Percentiles rank a stretch among this genome's conserved stretches.
These are phyloP conservation scores for Backusella westeae DNA, from an alignment of 192 early-diverging fungal species.

Conservation along the genomic window DNA sequence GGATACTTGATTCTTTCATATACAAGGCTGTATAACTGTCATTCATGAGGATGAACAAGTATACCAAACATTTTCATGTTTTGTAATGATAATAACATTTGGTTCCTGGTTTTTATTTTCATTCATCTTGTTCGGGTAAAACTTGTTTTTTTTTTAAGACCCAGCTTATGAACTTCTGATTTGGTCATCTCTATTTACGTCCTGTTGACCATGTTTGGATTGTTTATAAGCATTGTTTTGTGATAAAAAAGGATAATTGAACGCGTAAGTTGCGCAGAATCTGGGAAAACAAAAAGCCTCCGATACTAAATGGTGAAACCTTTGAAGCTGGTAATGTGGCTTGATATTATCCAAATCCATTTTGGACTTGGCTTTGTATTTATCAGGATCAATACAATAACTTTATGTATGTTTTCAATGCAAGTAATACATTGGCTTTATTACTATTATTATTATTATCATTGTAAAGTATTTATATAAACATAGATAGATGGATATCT, in stretches of 20 bases:
- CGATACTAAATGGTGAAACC: neutral
- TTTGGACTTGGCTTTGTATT: neutral
- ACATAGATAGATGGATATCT: too few relatives aligned
- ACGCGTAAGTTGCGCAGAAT: neutral
- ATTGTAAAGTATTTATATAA: neutral
- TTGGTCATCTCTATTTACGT: neutral
- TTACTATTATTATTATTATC: neutral
- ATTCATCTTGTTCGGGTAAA: neutral
- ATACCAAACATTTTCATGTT: neutral
- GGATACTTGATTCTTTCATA: neutral
- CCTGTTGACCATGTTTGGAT: neutral
- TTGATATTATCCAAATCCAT: neutral
- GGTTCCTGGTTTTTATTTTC: neutral
- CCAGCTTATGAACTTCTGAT: neutral
- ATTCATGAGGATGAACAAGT: neutral
- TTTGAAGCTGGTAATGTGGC: neutral
- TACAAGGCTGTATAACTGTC: neutral
- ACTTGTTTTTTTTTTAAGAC: neutral
- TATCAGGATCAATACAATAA: neutral
- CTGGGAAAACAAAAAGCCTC: neutral
- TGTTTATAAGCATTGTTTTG: neutral
- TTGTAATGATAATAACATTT: neutral
- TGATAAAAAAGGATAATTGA: neutral
- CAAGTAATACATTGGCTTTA: neutral
- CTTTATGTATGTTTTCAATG: neutral